Evolutionary conservation across 768 basidiomycete genomes (phyloP).

Genomic region (Postia placenta): DNA sequence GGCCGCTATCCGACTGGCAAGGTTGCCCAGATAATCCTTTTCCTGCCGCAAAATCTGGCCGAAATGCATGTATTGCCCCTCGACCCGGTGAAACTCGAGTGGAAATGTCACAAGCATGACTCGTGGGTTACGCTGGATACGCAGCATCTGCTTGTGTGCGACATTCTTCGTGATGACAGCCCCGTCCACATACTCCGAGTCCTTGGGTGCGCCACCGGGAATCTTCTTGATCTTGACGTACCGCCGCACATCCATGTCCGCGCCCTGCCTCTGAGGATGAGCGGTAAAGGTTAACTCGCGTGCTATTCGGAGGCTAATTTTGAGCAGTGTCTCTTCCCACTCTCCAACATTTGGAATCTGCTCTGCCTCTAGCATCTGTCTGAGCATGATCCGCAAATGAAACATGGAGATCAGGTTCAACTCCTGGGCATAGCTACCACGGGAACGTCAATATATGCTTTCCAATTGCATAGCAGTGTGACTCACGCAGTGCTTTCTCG

Average conservation of each 20-base stretch:
- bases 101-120: slow-evolving; percentile 97
- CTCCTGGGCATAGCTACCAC: slow-evolving; percentile 73
- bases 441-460: slow-evolving; percentile 2
- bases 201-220: slow-evolving; percentile 84
- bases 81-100: slow-evolving; percentile 86
- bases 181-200: slow-evolving; percentile 96
- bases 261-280: slow-evolving; percentile 68
- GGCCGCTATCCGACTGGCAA: slow-evolving; percentile 86
- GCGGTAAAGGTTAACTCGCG: slow-evolving; percentile 77
- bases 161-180: slow-evolving; percentile 98
- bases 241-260: slow-evolving; percentile 90
- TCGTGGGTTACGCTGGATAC: slow-evolving; percentile 76
- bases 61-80: slow-evolving; percentile 90
- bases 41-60: slow-evolving; percentile 89
- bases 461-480: neutral
- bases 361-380: slow-evolving; percentile 83
- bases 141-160: slow-evolving; percentile 91
- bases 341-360: slow-evolving; percentile 75
- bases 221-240: slow-evolving; percentile 99
- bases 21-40: slow-evolving; percentile 84
- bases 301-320: slow-evolving; percentile 79
- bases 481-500: slow-evolving; percentile 88
- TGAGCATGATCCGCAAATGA: slow-evolving; percentile 86
- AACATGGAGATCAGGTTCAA: slow-evolving; percentile 82
- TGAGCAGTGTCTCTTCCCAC: slow-evolving; percentile 85